Evolutionary conservation across 78 protist genomes (phyloP).

Genomic region (Tieghemostelium lacteum): DNA sequence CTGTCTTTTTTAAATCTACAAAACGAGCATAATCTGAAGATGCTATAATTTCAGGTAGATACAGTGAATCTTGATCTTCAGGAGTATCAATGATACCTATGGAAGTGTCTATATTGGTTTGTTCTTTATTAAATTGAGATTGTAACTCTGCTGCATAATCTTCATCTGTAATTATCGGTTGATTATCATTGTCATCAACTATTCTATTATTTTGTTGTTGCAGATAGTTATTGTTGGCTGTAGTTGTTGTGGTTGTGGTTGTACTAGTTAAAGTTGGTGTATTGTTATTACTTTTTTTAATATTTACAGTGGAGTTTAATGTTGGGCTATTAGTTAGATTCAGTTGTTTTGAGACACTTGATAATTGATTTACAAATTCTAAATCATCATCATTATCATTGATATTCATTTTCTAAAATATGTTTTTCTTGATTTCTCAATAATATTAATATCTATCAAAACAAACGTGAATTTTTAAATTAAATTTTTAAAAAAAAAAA

Average conservation of each 20-base stretch:
- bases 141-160: slow-evolving; percentile 47
- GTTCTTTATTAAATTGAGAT: slow-evolving; percentile 20
- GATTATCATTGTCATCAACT: background rate
- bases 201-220: background rate
- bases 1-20: slow-evolving; percentile 35
- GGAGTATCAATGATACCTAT: background rate
- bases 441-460: no score
- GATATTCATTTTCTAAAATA: no score
- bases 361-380: slow-evolving; percentile 23
- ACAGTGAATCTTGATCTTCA: background rate
- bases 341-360: no score
- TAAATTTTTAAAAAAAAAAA: no score
- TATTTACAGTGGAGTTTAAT: background rate
- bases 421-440: no score
- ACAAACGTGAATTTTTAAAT: no score
- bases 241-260: background rate
- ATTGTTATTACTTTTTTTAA: background rate
- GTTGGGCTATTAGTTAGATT: background rate
- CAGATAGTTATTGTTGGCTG: background rate
- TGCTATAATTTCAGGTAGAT: slow-evolving; percentile 21
- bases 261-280: background rate
- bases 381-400: no score
- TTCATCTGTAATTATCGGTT: slow-evolving; percentile 18
- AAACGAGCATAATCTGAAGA: slow-evolving; percentile 28
- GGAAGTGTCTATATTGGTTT: background rate